Percentiles rank a stretch among this genome's conserved stretches.
These are phyloP conservation scores for Rhynchospora breviuscula DNA, from an alignment of 176 grass and related monocot species.

Conservation along the genomic window DNA sequence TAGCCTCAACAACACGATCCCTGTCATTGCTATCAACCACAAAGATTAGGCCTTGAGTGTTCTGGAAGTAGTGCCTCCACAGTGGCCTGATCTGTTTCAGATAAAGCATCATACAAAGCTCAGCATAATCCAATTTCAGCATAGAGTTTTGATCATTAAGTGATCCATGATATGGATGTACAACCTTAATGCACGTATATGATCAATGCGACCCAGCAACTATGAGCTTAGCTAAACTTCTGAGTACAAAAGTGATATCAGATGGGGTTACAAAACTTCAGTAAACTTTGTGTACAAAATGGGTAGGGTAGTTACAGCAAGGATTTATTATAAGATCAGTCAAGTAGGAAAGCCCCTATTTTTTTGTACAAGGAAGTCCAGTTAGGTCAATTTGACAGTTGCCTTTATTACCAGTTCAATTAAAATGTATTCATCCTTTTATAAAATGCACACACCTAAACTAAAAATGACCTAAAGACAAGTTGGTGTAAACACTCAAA, in stretches of 20 bases:
- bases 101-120: not conserved
- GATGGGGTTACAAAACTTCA: not conserved
- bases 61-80: slow-evolving; percentile 96
- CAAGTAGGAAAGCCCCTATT: no score
- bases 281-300: not conserved
- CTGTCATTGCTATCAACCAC: slow-evolving; percentile 90
- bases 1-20: slow-evolving; percentile 87
- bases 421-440: not conserved
- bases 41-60: slow-evolving; percentile 86
- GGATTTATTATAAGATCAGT: not conserved
- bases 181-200: not conserved
- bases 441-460: not conserved
- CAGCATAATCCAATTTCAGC: not conserved
- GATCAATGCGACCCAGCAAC: not conserved
- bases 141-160: not conserved
- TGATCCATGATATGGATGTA: not conserved
- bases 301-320: not conserved
- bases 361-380: not conserved
- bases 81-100: slow-evolving; percentile 75
- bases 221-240: not conserved
- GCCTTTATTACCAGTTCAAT: not conserved
- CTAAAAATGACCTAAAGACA: not conserved
- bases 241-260: not conserved
- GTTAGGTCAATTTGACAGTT: not conserved
- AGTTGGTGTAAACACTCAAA: not conserved